phyloP scores from a whole-genome alignment of 139 green algal genomes.

The Micractinium conductrix region DNA sequence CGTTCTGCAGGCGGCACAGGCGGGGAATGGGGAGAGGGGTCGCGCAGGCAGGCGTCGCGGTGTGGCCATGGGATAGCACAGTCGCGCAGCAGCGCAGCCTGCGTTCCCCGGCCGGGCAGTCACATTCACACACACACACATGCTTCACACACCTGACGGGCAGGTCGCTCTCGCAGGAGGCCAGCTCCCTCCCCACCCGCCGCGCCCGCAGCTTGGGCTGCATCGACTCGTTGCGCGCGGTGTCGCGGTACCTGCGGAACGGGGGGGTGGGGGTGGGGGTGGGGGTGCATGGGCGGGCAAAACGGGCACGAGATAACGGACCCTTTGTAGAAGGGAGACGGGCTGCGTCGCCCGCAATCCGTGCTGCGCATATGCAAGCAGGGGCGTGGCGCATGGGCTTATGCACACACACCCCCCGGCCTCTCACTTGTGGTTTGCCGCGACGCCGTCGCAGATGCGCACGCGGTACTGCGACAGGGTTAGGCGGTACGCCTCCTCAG shows the following conservation, averaged over 20 bases:
- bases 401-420: too few species aligned
- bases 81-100: too few species aligned
- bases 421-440: slow-evolving; percentile 36
- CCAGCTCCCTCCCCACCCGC: slow-evolving; percentile 66
- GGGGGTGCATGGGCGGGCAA: too few species aligned
- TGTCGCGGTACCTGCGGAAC: slow-evolving; percentile 6
- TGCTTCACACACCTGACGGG: slow-evolving; percentile 56
- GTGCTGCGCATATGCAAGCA: too few species aligned
- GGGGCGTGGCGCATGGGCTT: too few species aligned
- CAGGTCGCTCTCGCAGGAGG: slow-evolving; percentile 67
- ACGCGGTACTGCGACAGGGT: slow-evolving; percentile 39
- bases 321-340: too few species aligned
- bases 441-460: slow-evolving; percentile 26
- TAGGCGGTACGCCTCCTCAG: slow-evolving; percentile 23
- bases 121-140: too few species aligned
- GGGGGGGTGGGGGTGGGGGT: not conserved
- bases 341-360: too few species aligned
- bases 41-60: not conserved
- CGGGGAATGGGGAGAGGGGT: not conserved
- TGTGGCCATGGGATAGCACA: too few species aligned
- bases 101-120: too few species aligned
- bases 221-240: slow-evolving; percentile 29
- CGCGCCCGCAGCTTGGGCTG: slow-evolving; percentile 38
- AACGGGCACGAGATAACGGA: too few species aligned
- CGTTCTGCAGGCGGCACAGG: too few species aligned